Evolutionary conservation across 2,329 filamentous ascomycete genomes (phyloP), one percentile per base, ranked within the genome.

Genomic region (Hymenoscyphus occultus): DNA sequence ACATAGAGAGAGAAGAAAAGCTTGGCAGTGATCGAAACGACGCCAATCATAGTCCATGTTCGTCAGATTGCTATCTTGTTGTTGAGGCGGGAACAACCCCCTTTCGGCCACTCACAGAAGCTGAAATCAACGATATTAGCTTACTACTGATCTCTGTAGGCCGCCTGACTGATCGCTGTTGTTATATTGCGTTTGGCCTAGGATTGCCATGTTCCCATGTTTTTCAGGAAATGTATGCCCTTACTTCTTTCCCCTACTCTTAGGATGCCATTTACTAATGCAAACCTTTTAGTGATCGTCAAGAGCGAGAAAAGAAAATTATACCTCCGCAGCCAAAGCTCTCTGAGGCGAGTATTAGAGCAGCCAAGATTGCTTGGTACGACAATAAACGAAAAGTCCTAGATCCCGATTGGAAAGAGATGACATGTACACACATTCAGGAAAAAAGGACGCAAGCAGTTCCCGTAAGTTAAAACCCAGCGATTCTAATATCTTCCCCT

Each of bases 401-500:
- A 14, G 68, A 65, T 42, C 54, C 60, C 3, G 68, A 71, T 39
- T 74, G 70, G 71, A 60, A 67, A 40, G 65, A 72, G 22, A 45
- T 65, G 56, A 75, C 73, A 4, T 64, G 32, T 12, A 69, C 70
- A 2, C 72, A 74, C 61, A 40, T 67, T 1, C 54, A 72, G 74
- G 35, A 76, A 72, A 40, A 71, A 73, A 14, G 79, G 76, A 56
- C 76, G 78, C 65, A 85, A 82, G 71, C 76, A 77, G 3, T 73
- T 85, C 76, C 79, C 31, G 73, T 72, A 65, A 68, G 71, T 5
- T 85, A 83, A 84, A 86, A 67, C 78, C 86, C 28, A 28, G 28
- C 3, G 28, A 3, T 3, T 28, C 28, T 28, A 28, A 28, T 5
- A 74, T 81, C 56, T 80, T 81, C 3, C 82, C 78, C 68, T 71